Percentiles rank a stretch among this genome's conserved stretches.
Evolutionary conservation across 2,329 filamentous ascomycete species (phyloP).

Genomic region (Aspergillus spinulosporus): DNA sequence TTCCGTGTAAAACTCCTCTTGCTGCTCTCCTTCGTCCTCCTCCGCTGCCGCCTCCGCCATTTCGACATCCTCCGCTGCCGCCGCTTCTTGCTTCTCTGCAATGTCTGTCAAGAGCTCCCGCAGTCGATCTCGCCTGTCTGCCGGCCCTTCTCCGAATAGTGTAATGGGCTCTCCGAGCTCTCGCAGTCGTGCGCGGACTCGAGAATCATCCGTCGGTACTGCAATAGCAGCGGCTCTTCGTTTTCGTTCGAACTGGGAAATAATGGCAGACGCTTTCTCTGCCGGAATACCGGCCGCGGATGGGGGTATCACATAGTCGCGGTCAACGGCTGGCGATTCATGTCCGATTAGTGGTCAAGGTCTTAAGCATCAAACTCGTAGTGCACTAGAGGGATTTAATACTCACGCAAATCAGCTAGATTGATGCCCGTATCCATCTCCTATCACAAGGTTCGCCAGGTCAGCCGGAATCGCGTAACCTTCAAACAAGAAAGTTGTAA

Average conservation of each 20-base stretch:
- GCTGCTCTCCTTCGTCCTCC: conserved; percentile 66
- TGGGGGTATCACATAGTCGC: conserved; percentile 78
- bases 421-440: conserved; percentile 61
- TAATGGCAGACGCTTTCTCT: conserved; percentile 80
- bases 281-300: conserved; percentile 66
- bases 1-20: conserved; percentile 94
- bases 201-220: conserved; percentile 89
- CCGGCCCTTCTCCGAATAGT: conserved; percentile 85
- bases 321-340: conserved; percentile 61
- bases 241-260: conserved; percentile 88
- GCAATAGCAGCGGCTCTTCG: conserved; percentile 82
- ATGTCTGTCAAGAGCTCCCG: conserved; percentile 76
- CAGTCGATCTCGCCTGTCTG: conserved; percentile 81
- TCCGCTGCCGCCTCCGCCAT: conserved; percentile 54
- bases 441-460: conserved; percentile 35
- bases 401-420: conserved; percentile 64
- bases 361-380: not conserved
- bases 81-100: conserved; percentile 60
- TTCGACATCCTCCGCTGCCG: conserved; percentile 48
- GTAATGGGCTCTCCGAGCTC: conserved; percentile 92
- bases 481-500: not conserved
- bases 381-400: not conserved
- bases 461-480: conserved; percentile 21
- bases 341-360: not conserved
- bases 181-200: conserved; percentile 76